Conservation (phyloP, 2,329 filamentous ascomycete species). For the Epichloe glyceriae region DNA sequence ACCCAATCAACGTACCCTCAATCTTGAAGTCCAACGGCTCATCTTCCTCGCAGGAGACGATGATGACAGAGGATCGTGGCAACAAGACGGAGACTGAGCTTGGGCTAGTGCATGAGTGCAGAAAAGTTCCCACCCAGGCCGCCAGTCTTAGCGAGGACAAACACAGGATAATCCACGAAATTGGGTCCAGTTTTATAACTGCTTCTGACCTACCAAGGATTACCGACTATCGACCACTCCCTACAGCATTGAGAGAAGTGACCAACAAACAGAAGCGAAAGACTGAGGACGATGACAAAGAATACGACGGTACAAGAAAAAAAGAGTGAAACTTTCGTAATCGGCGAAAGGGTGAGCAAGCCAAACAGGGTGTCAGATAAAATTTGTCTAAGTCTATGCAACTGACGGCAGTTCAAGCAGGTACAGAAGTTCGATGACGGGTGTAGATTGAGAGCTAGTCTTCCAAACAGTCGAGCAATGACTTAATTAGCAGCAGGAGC, state of each 20-base stretch:
- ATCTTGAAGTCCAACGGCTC: constrained; percentile 18
- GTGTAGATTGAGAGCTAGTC: neutral
- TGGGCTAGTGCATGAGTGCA: constrained; percentile 14
- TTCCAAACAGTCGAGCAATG: neutral
- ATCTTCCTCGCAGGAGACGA: constrained; percentile 7
- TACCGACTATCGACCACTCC: constrained; percentile 1
- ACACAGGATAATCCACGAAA: constrained; percentile 15
- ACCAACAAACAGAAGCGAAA: neutral
- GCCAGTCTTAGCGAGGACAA: constrained; percentile 3
- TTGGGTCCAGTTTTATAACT: constrained; percentile 13
- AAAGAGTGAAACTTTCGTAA: neutral
- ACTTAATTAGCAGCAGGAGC: neutral
- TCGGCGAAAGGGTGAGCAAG: neutral
- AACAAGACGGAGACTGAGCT: constrained; percentile 6
- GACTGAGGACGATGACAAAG: neutral
- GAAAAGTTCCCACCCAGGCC: constrained; percentile 7
- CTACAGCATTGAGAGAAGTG: neutral
- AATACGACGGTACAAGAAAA: neutral
- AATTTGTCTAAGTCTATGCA: neutral
- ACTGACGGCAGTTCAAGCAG: neutral
- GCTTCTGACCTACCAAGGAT: constrained; percentile 4
- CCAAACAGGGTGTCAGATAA: neutral
- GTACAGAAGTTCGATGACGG: neutral
- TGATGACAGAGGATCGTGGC: neutral
- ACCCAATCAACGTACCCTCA: constrained; percentile 16